These are phyloP conservation scores for Erodium moschatum DNA, from an alignment of 441 rosid species.

Conservation along the genomic window DNA sequence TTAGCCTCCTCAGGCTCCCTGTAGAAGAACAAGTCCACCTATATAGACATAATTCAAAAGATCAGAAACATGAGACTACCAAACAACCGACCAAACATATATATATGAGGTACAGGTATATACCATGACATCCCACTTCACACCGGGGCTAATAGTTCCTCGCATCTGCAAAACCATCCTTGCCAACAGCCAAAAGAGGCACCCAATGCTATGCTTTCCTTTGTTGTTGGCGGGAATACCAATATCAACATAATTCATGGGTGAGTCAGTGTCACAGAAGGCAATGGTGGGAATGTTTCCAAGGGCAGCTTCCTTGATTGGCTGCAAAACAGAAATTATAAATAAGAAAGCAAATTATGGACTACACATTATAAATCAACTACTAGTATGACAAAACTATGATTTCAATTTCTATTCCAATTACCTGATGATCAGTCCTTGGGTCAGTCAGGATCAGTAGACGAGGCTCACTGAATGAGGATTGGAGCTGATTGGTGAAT, in stretches of 20 bases:
- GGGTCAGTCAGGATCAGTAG: constrained; percentile 83
- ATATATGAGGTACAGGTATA: not conserved
- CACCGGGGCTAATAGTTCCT: constrained; percentile 68
- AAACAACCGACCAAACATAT: not conserved
- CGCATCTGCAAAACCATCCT: constrained; percentile 98
- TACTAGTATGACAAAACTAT: no score
- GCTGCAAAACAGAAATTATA: constrained; percentile 33
- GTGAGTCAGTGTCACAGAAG: constrained; percentile 88
- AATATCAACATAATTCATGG: constrained; percentile 75
- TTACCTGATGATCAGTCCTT: constrained; percentile 84
- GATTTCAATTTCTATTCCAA: not conserved
- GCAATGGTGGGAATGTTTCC: constrained; percentile 92
- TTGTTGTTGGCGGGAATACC: constrained; percentile 95
- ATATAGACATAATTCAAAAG: constrained; percentile 8
- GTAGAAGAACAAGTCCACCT: constrained; percentile 66
- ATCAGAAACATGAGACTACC: not conserved
- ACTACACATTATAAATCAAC: no score
- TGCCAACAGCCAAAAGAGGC: constrained; percentile 85
- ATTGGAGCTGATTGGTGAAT: constrained; percentile 78
- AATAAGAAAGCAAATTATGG: no score
- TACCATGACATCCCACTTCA: constrained; percentile 93
- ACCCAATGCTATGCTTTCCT: constrained; percentile 93
- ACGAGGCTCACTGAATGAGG: constrained; percentile 79
- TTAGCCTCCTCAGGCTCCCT: constrained; percentile 79
- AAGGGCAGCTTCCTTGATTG: constrained; percentile 88